phyloP scores from a whole-genome alignment of 2,329 filamentous ascomycete species.

The Sporothrix protearum region DNA sequence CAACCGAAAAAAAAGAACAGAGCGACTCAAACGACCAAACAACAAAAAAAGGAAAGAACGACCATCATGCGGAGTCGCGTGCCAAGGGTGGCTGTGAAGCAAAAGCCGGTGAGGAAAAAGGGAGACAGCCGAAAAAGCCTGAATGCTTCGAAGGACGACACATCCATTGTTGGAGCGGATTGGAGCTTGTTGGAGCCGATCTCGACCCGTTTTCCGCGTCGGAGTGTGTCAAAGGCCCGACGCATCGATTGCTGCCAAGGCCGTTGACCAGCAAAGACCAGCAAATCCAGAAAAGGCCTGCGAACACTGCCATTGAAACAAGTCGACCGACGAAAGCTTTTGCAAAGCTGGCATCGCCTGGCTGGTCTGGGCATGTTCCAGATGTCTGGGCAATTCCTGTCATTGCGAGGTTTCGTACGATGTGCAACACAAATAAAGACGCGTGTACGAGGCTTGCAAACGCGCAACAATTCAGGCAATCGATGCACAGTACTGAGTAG shows the following conservation, averaged over 20 bases:
- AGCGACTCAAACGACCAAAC: too few species aligned
- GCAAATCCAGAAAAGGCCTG: not conserved
- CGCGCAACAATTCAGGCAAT: not conserved
- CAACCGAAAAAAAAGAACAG: not conserved
- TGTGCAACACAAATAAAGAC: not conserved
- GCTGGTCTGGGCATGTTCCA: not conserved
- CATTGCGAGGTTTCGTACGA: not conserved
- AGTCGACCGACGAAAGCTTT: not conserved
- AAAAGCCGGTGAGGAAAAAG: not conserved
- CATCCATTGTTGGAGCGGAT: too few species aligned
- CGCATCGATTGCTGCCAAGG: not conserved
- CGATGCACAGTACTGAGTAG: too few species aligned
- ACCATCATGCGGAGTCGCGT: constrained; percentile 10
- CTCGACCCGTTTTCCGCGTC: not conserved
- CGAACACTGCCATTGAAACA: not conserved
- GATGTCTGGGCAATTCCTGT: constrained; percentile 5
- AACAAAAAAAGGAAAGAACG: constrained; percentile 3
- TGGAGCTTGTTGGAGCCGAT: not conserved
- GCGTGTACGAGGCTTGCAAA: not conserved
- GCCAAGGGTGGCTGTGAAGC: constrained; percentile 28
- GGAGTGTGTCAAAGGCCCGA: not conserved
- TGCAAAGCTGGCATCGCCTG: not conserved
- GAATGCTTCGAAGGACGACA: not conserved
- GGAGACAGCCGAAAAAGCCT: not conserved
- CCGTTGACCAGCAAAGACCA: not conserved